phyloP scores from a whole-genome alignment of 495 filamentous ascomycete species.

The Penicillium goetzii region DNA sequence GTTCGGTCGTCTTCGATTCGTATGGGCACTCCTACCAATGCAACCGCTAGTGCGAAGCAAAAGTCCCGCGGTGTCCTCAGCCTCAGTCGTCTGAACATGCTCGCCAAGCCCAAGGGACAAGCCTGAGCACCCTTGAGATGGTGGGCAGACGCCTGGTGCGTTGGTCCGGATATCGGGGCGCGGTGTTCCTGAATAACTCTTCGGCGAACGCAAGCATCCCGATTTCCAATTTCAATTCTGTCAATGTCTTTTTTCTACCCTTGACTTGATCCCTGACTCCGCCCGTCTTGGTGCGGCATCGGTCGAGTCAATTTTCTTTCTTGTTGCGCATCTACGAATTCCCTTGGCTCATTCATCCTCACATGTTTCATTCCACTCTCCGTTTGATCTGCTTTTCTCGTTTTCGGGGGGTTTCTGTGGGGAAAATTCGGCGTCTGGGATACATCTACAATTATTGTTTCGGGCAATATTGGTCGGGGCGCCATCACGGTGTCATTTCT shows the following conservation, averaged over 20 bases:
- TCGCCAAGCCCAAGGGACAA: slow-evolving; percentile 54
- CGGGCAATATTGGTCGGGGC: slow-evolving; percentile 15
- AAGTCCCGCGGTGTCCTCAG: slow-evolving; percentile 46
- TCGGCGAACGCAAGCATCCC: slow-evolving; percentile 6
- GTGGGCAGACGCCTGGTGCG: slow-evolving; percentile 21
- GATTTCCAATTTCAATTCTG: slow-evolving; percentile 2
- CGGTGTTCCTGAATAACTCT: slow-evolving; percentile 4
- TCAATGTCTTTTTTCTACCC: slow-evolving; percentile 5
- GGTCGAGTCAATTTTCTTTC: slow-evolving; percentile 10
- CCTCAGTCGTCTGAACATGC: slow-evolving; percentile 55
- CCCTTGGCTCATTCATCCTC: slow-evolving; percentile 3
- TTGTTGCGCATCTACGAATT: slow-evolving; percentile 27
- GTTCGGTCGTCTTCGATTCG: slow-evolving; percentile 38
- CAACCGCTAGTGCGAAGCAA: slow-evolving; percentile 33
- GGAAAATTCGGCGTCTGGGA: slow-evolving; percentile 18
- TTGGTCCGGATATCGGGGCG: slow-evolving; percentile 11
- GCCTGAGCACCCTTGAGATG: slow-evolving; percentile 19
- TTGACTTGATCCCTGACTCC: slow-evolving; percentile 6
- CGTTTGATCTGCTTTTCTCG: slow-evolving; percentile 12
- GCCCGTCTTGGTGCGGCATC: background rate
- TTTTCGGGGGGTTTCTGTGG: slow-evolving; percentile 6
- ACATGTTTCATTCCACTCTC: slow-evolving; percentile 6
- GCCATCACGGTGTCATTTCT: slow-evolving; percentile 11
- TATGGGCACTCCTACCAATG: slow-evolving; percentile 38
- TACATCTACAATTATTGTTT: slow-evolving; percentile 20